Evolutionary conservation across 139 green algal genomes (phyloP).

Genomic region (Gonium pectorale): DNA sequence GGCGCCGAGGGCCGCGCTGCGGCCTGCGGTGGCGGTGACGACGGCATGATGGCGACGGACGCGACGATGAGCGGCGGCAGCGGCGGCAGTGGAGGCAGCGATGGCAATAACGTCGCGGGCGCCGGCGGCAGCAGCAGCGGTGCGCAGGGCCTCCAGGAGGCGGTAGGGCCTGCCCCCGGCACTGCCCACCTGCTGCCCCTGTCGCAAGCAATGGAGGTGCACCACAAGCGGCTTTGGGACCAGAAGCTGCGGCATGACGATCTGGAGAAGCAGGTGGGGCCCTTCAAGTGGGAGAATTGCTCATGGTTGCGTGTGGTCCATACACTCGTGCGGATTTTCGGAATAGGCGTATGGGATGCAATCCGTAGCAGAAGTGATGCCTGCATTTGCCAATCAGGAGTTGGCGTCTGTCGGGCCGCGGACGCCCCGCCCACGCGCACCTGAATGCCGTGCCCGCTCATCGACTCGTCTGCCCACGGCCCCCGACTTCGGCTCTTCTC

Average conservation of each 20-base stretch:
- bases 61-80: background rate
- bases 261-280: slow-evolving; percentile 30
- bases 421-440: no score
- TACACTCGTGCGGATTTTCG: no score
- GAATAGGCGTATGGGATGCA: no score
- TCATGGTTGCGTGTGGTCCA: no score
- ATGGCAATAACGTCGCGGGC: no score
- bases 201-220: background rate
- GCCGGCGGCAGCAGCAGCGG: background rate
- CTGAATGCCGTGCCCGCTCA: no score
- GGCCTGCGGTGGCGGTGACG: background rate
- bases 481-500: background rate
- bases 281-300: no score
- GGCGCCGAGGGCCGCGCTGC: background rate
- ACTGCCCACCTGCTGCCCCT: background rate
- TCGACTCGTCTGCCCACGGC: no score
- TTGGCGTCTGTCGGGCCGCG: no score
- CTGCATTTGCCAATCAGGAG: no score
- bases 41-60: background rate
- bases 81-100: background rate
- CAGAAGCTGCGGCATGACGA: slow-evolving; percentile 40
- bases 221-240: slow-evolving; percentile 36
- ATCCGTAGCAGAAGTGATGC: no score
- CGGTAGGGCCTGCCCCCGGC: no score
- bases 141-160: background rate